Conservation (phyloP, 352 stramenopile species). For the Phytopythium mirpurense region DNA sequence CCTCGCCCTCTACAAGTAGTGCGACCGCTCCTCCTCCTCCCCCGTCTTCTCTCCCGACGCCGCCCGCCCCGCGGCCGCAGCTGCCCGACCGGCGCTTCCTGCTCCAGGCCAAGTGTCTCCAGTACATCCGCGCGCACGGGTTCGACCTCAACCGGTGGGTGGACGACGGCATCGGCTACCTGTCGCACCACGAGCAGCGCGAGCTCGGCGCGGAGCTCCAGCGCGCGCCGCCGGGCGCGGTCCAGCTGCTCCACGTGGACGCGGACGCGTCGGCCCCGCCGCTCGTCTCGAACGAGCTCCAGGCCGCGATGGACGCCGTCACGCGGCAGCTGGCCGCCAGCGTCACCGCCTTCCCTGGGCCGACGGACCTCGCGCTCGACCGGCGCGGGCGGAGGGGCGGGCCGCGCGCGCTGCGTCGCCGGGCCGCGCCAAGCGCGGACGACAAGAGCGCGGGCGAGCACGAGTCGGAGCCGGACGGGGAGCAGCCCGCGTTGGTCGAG, state of each 20-base stretch:
- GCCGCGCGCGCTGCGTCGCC: too few species aligned
- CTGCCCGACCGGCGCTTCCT: constrained; percentile 55
- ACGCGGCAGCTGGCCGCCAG: neutral
- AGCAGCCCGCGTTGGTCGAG: too few species aligned
- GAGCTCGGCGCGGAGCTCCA: constrained; percentile 20
- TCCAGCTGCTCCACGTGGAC: constrained; percentile 13
- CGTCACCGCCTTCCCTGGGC: neutral
- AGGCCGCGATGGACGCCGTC: constrained; percentile 3
- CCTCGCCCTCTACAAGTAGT: too few species aligned
- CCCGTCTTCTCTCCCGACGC: neutral
- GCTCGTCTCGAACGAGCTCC: constrained; percentile 1
- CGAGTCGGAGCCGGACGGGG: neutral
- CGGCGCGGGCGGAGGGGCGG: neutral
- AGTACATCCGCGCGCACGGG: constrained; percentile 70
- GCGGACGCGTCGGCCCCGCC: constrained; percentile 16
- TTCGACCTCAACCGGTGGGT: constrained; percentile 81
- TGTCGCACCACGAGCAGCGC: constrained; percentile 57
- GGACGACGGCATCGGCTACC: constrained; percentile 60
- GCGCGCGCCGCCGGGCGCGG: constrained; percentile 6
- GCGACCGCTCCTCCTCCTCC: too few species aligned
- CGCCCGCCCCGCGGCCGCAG: constrained; percentile 1
- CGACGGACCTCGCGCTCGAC: neutral
- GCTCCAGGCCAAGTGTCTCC: constrained; percentile 65
- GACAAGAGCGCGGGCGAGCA: neutral
- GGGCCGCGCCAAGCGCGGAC: too few species aligned